Percentiles rank a stretch among this genome's conserved stretches.
phyloP scores from a whole-genome alignment of 139 green algal genomes.

The Micractinium conductrix region DNA sequence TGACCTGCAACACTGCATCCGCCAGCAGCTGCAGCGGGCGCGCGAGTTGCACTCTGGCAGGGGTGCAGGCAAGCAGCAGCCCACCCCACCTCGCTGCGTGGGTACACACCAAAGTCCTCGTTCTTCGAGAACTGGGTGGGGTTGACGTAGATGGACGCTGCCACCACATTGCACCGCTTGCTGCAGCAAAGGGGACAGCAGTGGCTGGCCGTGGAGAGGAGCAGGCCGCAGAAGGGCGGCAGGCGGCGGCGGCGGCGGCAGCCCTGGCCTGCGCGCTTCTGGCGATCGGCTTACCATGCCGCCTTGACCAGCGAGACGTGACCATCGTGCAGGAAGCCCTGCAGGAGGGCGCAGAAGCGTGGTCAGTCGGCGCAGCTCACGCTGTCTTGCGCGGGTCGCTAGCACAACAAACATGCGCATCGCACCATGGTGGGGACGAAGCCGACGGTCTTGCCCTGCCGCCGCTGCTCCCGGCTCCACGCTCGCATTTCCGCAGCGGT shows the following conservation, averaged over 20 bases:
- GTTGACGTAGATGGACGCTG: conserved; percentile 98
- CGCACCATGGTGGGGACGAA: conserved; percentile 97
- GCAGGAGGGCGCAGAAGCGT: conserved; percentile 1
- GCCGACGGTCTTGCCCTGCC: conserved; percentile 71
- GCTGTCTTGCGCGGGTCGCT: no score
- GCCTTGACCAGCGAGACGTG: conserved; percentile 89
- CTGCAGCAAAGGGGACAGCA: not conserved
- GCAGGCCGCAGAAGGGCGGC: no score
- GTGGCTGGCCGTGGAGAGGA: not conserved
- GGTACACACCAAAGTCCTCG: conserved; percentile 98
- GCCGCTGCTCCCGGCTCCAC: conserved; percentile 69
- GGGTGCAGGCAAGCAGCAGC: no score
- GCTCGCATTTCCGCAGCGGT: conserved; percentile 74
- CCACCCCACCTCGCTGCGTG: conserved; percentile 61
- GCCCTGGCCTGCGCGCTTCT: not conserved
- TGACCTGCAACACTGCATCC: no score
- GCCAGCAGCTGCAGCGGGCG: no score
- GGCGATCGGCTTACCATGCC: conserved; percentile 57
- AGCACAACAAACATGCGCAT: not conserved
- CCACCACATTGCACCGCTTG: conserved; percentile 79
- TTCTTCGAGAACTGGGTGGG: conserved; percentile 86
- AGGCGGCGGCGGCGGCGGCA: not conserved
- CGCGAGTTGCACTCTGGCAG: no score
- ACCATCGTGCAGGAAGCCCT: conserved; percentile 95
- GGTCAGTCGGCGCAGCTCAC: not conserved